phyloP scores from a whole-genome alignment of 805 yeast genomes.

The Nakazawaea siamensis region DNA sequence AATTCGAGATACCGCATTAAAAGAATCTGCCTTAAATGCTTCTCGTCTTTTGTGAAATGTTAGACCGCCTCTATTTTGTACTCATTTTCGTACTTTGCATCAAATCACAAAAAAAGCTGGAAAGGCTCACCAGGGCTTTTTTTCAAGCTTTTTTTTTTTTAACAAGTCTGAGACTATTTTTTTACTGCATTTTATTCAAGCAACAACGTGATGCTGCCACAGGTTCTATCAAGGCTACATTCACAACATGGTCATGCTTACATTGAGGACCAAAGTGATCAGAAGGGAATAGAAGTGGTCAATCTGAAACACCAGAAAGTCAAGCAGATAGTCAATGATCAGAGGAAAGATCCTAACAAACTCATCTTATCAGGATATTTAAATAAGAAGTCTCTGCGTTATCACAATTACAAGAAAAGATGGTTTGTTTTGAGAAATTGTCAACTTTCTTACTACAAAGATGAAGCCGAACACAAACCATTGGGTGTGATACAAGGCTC shows the following conservation, averaged over 20 bases:
- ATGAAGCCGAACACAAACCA: conserved; percentile 29
- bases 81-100: too few relatives aligned
- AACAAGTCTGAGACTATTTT: too few relatives aligned
- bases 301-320: conserved; percentile 1
- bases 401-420: conserved; percentile 28
- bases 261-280: conserved; percentile 4
- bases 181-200: too few relatives aligned
- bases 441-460: conserved; percentile 31
- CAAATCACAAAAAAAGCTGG: too few relatives aligned
- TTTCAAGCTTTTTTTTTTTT: too few relatives aligned
- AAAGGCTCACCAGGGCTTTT: too few relatives aligned
- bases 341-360: conserved; percentile 13
- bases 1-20: too few relatives aligned
- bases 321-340: not conserved
- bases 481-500: conserved; percentile 22
- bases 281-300: not conserved
- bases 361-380: conserved; percentile 21
- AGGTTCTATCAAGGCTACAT: conserved; percentile 4
- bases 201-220: too few relatives aligned
- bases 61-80: too few relatives aligned
- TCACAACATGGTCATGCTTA: conserved; percentile 6
- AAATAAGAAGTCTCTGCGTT: conserved; percentile 23
- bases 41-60: too few relatives aligned
- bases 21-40: too few relatives aligned
- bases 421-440: conserved; percentile 32